These are phyloP conservation scores for Exserohilum rostratum DNA, from an alignment of 2,329 filamentous ascomycete species.

Conservation along the genomic window DNA sequence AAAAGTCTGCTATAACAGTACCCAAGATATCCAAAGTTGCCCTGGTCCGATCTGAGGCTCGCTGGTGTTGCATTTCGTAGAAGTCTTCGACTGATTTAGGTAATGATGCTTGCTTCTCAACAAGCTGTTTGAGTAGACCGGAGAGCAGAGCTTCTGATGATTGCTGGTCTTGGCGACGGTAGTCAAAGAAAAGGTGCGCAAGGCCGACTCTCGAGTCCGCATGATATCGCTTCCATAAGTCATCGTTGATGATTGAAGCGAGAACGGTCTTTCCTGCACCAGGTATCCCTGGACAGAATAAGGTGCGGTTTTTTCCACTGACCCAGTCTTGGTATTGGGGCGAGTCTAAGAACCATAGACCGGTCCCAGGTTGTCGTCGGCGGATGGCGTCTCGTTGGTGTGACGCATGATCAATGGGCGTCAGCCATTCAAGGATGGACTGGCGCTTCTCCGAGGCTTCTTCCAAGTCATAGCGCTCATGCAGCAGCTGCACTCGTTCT, in stretches of 20 bases:
- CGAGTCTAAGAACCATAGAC: slow-evolving; percentile 28
- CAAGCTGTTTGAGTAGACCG: slow-evolving; percentile 47
- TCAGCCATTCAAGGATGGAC: slow-evolving; percentile 22
- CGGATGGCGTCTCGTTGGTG: slow-evolving; percentile 23
- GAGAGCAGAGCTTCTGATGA: slow-evolving; percentile 27
- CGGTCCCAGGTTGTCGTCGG: slow-evolving; percentile 21
- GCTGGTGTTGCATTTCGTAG: neutral
- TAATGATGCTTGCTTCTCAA: slow-evolving; percentile 11
- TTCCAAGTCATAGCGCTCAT: neutral
- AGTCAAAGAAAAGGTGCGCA: slow-evolving; percentile 46
- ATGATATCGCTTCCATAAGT: slow-evolving; percentile 3
- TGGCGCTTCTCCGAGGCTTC: neutral
- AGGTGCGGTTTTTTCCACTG: slow-evolving; percentile 6
- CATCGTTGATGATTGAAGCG: slow-evolving; percentile 30
- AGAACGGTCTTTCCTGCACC: slow-evolving; percentile 40
- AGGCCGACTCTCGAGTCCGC: slow-evolving; percentile 18
- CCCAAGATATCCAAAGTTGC: slow-evolving; percentile 5
- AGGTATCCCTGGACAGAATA: slow-evolving; percentile 35
- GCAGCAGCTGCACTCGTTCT: neutral
- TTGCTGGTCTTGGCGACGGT: slow-evolving; percentile 33
- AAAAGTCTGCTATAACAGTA: slow-evolving; percentile 19
- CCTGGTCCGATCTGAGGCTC: neutral
- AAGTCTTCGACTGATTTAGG: neutral
- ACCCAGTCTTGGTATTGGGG: slow-evolving; percentile 20
- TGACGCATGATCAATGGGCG: slow-evolving; percentile 10